Base-by-base conservation (phyloP, 2,329 filamentous ascomycete genomes). In the Aspergillus phoenicis region DNA sequence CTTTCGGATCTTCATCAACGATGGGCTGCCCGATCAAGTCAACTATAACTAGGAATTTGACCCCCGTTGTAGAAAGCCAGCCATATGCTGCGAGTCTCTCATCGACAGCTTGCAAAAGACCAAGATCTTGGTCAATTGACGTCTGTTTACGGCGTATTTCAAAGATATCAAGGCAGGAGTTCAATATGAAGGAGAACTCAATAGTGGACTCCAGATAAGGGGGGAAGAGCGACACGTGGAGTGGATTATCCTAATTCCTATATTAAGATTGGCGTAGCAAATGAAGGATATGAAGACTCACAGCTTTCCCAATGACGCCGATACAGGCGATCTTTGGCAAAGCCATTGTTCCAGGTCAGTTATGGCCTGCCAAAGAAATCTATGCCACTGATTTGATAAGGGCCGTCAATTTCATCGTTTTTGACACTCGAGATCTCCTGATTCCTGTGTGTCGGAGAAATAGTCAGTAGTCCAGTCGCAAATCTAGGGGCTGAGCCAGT, bases 51-150 rank as follows among this genome's bases (percentile, higher is more conserved):
- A 98, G 88, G 72, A 99, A 88, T 74, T 94, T 93, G 65, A 97
- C 87, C 43, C 93, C 93, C 26, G 95, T 98, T 78, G 97, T 98
- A 59, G 95, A 97, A 77, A 98, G 86, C 87, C 91, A 97, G 70
- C 95, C 95, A 80, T 98, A 99, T 67, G 93, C 90, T 38, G 93
- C 93, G 51, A 98, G 84, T 26, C 93, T 87, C 80, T 99, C 94
- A 80, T 98, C 95, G 62, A 98, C 84, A 61, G 93, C 93, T 79
- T 98, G 94, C 54, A 99, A 84, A 11, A 98, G 85, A 30, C 95
- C 94, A 67, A 95, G 89, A 75, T 98, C 94, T 69, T 95, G 93
- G 54, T 91, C 90, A 61, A 86, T 80, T 22, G 85, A 86, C 70
- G 90, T 89, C 71, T 87, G 85, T 57, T 89, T 89, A 66, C 91